Conservation (phyloP, 108 stramenopile genomes). For the Stephanodiscus triporus region DNA sequence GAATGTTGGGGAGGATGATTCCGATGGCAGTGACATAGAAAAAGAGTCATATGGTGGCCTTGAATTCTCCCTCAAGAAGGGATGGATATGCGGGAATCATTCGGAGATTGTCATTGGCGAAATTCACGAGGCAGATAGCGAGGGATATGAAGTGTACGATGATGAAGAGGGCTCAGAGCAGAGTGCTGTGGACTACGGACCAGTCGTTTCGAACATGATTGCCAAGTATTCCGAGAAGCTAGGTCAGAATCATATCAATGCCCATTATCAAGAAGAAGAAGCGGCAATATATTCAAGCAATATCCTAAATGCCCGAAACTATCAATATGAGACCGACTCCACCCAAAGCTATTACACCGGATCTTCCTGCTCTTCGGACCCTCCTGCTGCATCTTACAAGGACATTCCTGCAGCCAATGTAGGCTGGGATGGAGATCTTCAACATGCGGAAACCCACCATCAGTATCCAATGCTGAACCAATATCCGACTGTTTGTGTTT, state of each 20-base stretch:
- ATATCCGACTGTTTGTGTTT: no score
- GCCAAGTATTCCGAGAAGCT: constrained; percentile 27
- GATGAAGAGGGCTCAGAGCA: constrained; percentile 10
- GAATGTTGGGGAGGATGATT: constrained; percentile 1
- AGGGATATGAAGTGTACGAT: constrained; percentile 19
- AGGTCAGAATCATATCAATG: neutral
- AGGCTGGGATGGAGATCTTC: constrained; percentile 1
- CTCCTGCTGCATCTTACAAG: constrained; percentile 48
- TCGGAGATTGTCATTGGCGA: neutral
- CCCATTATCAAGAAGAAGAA: neutral
- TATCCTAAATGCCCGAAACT: neutral
- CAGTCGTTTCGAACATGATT: constrained; percentile 27
- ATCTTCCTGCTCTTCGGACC: constrained; percentile 39
- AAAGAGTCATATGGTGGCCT: neutral
- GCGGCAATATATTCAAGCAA: neutral
- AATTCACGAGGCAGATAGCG: constrained; percentile 2
- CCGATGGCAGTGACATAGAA: constrained; percentile 8
- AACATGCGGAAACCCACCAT: neutral
- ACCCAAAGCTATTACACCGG: neutral
- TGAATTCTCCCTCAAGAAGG: constrained; percentile 5
- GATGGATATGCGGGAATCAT: neutral
- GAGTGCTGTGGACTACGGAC: constrained; percentile 23
- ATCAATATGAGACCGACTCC: neutral
- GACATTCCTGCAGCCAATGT: constrained; percentile 20
- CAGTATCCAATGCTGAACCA: no score